Evolutionary conservation across 805 yeast genomes (phyloP), one percentile per base, ranked within the genome.

Genomic region (Metschnikowia drakensbergensis): DNA sequence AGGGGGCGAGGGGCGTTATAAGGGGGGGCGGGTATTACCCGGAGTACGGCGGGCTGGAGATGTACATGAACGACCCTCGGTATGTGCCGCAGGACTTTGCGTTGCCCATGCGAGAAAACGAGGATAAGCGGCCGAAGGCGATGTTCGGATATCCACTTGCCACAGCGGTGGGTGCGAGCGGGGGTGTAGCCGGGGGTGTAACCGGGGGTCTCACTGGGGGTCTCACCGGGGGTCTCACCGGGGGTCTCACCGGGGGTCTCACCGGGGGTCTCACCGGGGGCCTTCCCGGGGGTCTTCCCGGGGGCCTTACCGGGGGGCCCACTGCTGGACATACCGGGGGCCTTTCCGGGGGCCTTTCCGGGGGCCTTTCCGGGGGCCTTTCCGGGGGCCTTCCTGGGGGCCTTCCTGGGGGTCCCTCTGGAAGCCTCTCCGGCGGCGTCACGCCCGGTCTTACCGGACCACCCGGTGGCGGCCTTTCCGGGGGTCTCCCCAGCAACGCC

Each of bases 51-150:
- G 39, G 34, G 10, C 51, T 33, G 37, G 57, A 49, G 25, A 27
- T 30, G 33, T 54, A 49, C 28, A 43, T 44, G 37, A 35, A 40
- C 29, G 58, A 54, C 27, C 58, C 57, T 4, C 48, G 59, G 10
- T 54, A 51, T 39, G 46, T 51, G 34, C 55, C 58, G 27, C 57
- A 43, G 29, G 59, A 55, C 28, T 23, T 50, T 11, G 48, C 36
- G 32, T 26, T 43, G 39, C 53, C 37, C 47, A 47, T 42, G 32
- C 52, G 54, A 5, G 55, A 53, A 9, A n/a, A 44, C 13, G 59
- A 56, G 37, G 59, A 49, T 36, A 56, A 48, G 44, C 46, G 59
- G 23, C 45, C 27, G 30, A 48, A 52, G 40, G 47, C 44, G 26
- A 33, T 37, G 8, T 54, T 48, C 36, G 52, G 49, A 7, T 54